A percentile compares a stretch with the other conserved stretches of the same genome.
Evolutionary conservation across 75 land plant genomes (phyloP).

Genomic region (Cupressus sempervirens): DNA sequence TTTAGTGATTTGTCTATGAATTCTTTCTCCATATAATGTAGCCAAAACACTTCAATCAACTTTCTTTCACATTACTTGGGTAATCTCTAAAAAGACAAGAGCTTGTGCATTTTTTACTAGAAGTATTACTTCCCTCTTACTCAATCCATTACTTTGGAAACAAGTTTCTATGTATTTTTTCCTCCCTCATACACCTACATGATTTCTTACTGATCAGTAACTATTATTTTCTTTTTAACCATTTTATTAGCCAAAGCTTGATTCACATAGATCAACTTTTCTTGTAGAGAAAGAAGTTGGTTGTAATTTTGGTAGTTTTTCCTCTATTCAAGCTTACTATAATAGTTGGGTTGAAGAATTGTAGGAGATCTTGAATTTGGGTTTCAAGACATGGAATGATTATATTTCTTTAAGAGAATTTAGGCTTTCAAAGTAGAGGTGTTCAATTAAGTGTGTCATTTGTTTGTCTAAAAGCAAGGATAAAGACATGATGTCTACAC

Average conservation of each 20-base stretch:
- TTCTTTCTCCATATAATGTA: neutral
- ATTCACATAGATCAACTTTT: neutral
- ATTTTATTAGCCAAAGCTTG: neutral
- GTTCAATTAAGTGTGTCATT: neutral
- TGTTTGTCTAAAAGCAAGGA: neutral
- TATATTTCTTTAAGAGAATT: neutral
- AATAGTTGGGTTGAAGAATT: neutral
- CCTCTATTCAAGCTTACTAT: neutral
- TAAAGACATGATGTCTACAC: neutral
- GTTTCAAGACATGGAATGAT: neutral
- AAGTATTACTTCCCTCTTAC: neutral
- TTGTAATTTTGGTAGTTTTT: neutral
- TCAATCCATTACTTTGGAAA: neutral
- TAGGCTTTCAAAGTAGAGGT: neutral
- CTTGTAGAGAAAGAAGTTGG: conserved; percentile 1
- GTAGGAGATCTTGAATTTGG: neutral
- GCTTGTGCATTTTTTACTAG: neutral
- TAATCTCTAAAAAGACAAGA: conserved; percentile 2
- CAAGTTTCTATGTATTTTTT: neutral
- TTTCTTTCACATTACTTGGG: neutral
- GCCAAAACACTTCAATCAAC: conserved; percentile 2
- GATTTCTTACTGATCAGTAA: conserved; percentile 20
- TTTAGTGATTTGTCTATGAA: neutral
- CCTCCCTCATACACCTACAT: neutral
- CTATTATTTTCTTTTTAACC: neutral